phyloP scores from a whole-genome alignment of 2,329 filamentous ascomycete species.

The Cylindrodendrum hubeiense region DNA sequence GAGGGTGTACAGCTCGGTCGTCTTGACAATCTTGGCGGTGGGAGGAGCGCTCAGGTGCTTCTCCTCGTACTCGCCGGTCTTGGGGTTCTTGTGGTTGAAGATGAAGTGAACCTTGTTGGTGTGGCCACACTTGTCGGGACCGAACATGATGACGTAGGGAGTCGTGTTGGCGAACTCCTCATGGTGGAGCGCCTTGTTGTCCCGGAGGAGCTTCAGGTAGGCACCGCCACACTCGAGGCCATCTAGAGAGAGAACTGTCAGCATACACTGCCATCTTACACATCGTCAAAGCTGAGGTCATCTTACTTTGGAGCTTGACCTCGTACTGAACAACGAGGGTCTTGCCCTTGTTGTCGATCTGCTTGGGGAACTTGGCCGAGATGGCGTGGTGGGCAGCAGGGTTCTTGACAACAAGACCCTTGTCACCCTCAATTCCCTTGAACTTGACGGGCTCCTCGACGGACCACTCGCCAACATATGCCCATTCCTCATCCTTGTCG shows the following conservation, averaged over 20 bases:
- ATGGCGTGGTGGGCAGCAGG: conserved; percentile 98
- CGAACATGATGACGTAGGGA: conserved; percentile 99
- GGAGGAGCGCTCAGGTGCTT: conserved; percentile 93
- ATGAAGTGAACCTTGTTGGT: conserved; percentile 99
- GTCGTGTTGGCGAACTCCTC: conserved; percentile 98
- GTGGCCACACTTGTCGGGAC: conserved; percentile 98
- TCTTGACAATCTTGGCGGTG: conserved; percentile 89
- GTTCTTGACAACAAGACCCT: conserved; percentile 98
- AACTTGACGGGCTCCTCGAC: conserved; percentile 93
- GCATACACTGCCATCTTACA: conserved; percentile 1
- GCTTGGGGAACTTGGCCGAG: conserved; percentile 97
- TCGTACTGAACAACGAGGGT: conserved; percentile 98
- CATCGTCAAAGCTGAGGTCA: not conserved
- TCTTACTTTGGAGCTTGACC: conserved; percentile 96
- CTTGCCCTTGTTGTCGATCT: conserved; percentile 97
- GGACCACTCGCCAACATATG: conserved; percentile 95
- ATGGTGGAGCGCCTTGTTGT: conserved; percentile 95
- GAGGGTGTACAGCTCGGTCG: conserved; percentile 94
- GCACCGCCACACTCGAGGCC: conserved; percentile 98
- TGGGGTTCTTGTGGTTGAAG: conserved; percentile 99
- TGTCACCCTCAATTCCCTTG: conserved; percentile 94
- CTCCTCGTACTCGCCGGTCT: conserved; percentile 99
- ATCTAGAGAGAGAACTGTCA: conserved; percentile 66
- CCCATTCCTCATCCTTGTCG: conserved; percentile 93
- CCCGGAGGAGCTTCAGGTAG: conserved; percentile 98